Evolutionary conservation across 164 flowering plant species (phyloP).

Genomic region (Sedum album): DNA sequence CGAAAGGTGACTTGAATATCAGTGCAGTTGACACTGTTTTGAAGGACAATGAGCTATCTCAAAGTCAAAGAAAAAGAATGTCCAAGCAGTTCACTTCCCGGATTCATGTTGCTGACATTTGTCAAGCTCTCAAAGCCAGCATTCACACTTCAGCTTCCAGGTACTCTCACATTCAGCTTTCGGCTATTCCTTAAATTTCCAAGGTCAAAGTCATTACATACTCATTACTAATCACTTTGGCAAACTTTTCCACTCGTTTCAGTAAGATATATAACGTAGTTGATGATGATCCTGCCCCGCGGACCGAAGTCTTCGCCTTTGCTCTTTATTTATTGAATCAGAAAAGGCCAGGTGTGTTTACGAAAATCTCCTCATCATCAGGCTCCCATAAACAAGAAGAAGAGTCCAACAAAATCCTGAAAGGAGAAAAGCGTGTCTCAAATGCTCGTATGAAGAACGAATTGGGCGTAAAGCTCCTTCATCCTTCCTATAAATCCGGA

Average conservation of each 20-base stretch:
- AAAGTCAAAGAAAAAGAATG: constrained; percentile 44
- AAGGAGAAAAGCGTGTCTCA: constrained; percentile 61
- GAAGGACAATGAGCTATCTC: constrained; percentile 42
- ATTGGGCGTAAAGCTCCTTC: constrained; percentile 50
- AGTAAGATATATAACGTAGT: constrained; percentile 73
- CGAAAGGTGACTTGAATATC: constrained; percentile 12
- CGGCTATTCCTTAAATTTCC: background rate
- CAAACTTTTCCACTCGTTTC: constrained; percentile 11
- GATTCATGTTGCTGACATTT: constrained; percentile 82
- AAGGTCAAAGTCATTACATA: background rate
- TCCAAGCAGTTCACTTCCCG: constrained; percentile 62
- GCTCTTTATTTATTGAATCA: constrained; percentile 46
- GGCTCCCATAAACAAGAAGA: constrained; percentile 1
- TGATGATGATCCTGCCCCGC: constrained; percentile 81
- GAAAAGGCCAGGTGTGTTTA: constrained; percentile 43
- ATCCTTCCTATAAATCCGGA: constrained; percentile 75
- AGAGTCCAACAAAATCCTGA: background rate
- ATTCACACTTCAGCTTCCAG: constrained; percentile 34
- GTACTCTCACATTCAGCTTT: constrained; percentile 18
- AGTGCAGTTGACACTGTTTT: constrained; percentile 85
- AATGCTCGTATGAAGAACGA: constrained; percentile 71
- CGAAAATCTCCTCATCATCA: background rate
- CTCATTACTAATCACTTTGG: background rate
- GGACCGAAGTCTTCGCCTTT: constrained; percentile 63
- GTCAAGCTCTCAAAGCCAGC: constrained; percentile 65